A percentile compares a stretch with the other conserved stretches of the same genome.
Evolutionary conservation across 208 protist species (phyloP).

Genomic region (Acanthamoeba sp.): DNA sequence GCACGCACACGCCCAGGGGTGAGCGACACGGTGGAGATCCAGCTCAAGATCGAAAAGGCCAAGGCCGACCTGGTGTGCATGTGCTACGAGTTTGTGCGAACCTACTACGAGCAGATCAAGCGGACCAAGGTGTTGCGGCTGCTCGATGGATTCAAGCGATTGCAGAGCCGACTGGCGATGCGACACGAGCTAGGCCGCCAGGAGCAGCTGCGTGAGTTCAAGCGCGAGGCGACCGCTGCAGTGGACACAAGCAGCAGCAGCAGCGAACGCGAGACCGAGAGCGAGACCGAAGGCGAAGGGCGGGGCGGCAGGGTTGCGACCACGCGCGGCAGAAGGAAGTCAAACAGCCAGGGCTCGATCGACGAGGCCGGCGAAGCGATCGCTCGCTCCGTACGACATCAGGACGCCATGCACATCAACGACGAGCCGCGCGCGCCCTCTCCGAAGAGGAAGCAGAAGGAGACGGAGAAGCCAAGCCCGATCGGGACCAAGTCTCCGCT

Average conservation of each 20-base stretch:
- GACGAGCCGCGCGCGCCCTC: too few relatives aligned
- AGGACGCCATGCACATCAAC: neutral
- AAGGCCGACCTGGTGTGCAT: slow-evolving; percentile 43
- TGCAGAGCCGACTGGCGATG: neutral
- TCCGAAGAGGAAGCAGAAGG: too few relatives aligned
- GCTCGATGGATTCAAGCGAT: slow-evolving; percentile 1
- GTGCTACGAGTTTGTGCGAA: slow-evolving; percentile 53
- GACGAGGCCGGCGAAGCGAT: neutral
- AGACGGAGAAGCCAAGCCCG: too few relatives aligned
- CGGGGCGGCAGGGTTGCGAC: neutral
- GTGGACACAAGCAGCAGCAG: neutral
- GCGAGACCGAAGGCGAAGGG: neutral
- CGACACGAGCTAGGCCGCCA: neutral
- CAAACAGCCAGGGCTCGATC: neutral
- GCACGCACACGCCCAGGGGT: neutral
- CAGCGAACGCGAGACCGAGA: neutral
- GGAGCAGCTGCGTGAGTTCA: neutral
- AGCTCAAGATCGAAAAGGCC: slow-evolving; percentile 67
- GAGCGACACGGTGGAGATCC: slow-evolving; percentile 51
- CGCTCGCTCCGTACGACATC: too few relatives aligned
- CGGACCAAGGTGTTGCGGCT: neutral
- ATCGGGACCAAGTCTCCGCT: too few relatives aligned
- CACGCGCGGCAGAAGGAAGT: neutral
- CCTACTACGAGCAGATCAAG: neutral
- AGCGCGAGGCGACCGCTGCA: neutral